Evolutionary conservation across 2,329 filamentous ascomycete species (phyloP).

Genomic region (Rhynchosporium graminicola): DNA sequence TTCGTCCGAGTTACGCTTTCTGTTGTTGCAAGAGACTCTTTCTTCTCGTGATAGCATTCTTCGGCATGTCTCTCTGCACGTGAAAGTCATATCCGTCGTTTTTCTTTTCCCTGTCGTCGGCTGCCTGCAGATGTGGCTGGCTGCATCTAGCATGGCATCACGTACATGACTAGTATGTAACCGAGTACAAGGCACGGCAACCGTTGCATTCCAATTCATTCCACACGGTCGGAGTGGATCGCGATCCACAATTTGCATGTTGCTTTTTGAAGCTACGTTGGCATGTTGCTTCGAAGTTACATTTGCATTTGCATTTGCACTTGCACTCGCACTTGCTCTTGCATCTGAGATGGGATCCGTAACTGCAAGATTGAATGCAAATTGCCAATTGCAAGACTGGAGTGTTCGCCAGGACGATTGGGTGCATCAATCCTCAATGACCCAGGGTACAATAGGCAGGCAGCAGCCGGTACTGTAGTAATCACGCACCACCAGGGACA

Average conservation of each 20-base stretch:
- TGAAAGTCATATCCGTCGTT: conserved; percentile 10
- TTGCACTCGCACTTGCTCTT: not conserved
- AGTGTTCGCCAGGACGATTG: too few relatives aligned
- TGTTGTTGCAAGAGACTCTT: too few relatives aligned
- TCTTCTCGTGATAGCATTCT: conserved; percentile 3
- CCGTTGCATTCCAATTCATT: not conserved
- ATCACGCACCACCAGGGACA: not conserved
- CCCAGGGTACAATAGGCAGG: not conserved
- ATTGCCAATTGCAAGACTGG: not conserved
- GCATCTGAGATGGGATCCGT: not conserved
- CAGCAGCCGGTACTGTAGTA: not conserved
- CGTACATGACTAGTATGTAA: not conserved
- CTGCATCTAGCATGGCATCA: not conserved
- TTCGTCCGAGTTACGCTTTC: too few relatives aligned
- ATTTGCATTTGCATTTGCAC: not conserved
- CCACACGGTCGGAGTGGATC: not conserved
- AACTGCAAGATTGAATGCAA: not conserved
- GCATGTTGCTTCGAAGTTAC: not conserved
- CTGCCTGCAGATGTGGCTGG: not conserved
- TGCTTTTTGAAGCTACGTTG: not conserved
- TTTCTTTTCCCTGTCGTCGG: not conserved
- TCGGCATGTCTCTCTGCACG: conserved; percentile 7
- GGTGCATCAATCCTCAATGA: too few relatives aligned
- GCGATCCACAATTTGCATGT: not conserved
- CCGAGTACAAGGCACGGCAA: not conserved